phyloP scores from a whole-genome alignment of 2,329 filamentous ascomycete species.

The Penicillium hesseltinei region DNA sequence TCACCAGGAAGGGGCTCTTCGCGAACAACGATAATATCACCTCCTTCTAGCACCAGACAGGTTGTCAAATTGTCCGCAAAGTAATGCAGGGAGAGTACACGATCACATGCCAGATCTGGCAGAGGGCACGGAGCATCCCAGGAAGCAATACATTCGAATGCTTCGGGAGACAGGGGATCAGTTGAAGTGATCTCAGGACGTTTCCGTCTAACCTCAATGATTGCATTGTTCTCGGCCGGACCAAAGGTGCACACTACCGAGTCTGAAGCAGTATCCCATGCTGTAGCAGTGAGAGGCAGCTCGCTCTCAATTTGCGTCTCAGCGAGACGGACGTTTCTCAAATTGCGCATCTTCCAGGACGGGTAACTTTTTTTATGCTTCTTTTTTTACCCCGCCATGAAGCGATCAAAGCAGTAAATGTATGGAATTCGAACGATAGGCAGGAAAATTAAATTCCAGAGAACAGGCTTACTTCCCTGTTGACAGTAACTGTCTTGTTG shows the following conservation, averaged over 20 bases:
- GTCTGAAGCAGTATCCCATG: conserved; percentile 81
- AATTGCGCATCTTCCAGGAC: conserved; percentile 71
- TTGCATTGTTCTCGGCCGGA: conserved; percentile 65
- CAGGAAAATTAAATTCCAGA: background rate
- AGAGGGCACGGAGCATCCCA: conserved; percentile 86
- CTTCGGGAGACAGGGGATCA: conserved; percentile 40
- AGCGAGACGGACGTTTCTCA: conserved; percentile 72
- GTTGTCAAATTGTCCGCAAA: conserved; percentile 75
- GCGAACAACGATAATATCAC: conserved; percentile 83
- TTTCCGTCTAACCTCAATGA: conserved; percentile 68
- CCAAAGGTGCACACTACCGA: conserved; percentile 81
- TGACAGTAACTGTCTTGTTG: background rate
- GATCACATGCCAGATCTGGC: conserved; percentile 72
- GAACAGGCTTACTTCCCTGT: background rate
- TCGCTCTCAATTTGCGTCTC: conserved; percentile 61
- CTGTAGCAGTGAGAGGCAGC: conserved; percentile 68
- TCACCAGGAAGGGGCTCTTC: conserved; percentile 66
- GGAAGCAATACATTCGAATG: conserved; percentile 62
- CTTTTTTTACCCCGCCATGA: conserved; percentile 38
- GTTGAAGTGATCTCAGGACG: conserved; percentile 38
- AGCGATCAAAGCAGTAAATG: conserved; percentile 19
- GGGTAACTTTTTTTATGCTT: conserved; percentile 24
- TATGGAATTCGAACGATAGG: background rate
- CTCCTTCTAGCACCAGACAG: conserved; percentile 82
- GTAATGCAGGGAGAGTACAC: conserved; percentile 75